These are phyloP conservation scores for Hypoxylon cercidicola DNA, from an alignment of 495 filamentous ascomycete genomes.

Conservation along the genomic window DNA sequence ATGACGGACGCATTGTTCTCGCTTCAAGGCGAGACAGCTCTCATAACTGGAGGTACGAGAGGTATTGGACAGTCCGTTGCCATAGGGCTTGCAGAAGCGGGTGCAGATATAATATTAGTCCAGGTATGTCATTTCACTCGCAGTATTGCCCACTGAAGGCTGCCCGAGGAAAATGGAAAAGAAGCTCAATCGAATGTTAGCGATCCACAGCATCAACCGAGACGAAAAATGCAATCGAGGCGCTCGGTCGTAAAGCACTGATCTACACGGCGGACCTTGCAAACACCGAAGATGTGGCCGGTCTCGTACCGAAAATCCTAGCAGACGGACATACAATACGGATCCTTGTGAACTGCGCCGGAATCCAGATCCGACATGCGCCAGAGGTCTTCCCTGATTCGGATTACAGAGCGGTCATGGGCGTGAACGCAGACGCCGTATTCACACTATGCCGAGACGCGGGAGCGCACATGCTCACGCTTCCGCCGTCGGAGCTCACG, in stretches of 20 bases:
- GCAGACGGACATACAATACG: constrained; percentile 68
- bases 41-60: constrained; percentile 87
- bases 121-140: constrained; percentile 53
- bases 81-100: constrained; percentile 82
- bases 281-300: constrained; percentile 65
- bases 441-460: constrained; percentile 87
- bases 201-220: constrained; percentile 65
- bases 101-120: constrained; percentile 82
- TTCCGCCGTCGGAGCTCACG: constrained; percentile 59
- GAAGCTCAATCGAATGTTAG: constrained; percentile 12
- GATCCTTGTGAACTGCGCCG: constrained; percentile 87
- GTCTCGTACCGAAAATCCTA: constrained; percentile 69
- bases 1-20: constrained; percentile 58
- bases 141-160: neutral
- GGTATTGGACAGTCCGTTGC: constrained; percentile 90
- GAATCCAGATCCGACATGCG: constrained; percentile 84
- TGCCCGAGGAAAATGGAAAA: no score
- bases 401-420: constrained; percentile 86
- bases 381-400: constrained; percentile 79
- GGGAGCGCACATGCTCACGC: constrained; percentile 82
- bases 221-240: constrained; percentile 70
- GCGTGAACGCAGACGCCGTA: constrained; percentile 84
- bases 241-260: constrained; percentile 71
- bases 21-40: constrained; percentile 75
- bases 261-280: constrained; percentile 83